Percentiles rank a stretch among this genome's conserved stretches.
These are phyloP conservation scores for Pachysandra terminalis DNA, from an alignment of 164 flowering plant genomes.

Conservation along the genomic window DNA sequence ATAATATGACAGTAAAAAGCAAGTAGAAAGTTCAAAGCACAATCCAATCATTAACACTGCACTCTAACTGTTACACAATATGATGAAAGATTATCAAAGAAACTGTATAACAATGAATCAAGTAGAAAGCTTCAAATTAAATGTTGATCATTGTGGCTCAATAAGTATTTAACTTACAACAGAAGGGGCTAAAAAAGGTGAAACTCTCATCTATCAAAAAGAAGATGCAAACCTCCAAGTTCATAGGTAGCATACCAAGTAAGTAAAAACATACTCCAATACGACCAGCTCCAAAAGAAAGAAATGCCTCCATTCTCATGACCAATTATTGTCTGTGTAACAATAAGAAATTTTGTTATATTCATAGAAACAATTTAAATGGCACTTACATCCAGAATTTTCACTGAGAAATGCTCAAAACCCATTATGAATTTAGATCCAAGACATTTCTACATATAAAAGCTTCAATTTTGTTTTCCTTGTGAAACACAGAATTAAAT, in stretches of 20 bases:
- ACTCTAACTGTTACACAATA: background rate
- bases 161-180: background rate
- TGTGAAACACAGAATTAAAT: too few relatives aligned
- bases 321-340: background rate
- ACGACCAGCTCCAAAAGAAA: conserved; percentile 7
- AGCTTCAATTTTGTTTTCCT: too few relatives aligned
- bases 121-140: background rate
- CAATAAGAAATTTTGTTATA: background rate
- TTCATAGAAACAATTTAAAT: background rate
- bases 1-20: background rate
- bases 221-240: background rate
- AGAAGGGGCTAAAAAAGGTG: too few relatives aligned
- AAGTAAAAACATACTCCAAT: conserved; percentile 6
- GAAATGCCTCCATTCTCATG: conserved; percentile 3
- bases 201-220: too few relatives aligned
- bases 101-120: background rate
- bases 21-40: background rate
- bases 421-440: background rate
- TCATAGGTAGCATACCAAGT: conserved; percentile 6
- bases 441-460: background rate
- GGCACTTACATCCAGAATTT: background rate
- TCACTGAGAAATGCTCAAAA: background rate
- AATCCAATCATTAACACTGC: background rate
- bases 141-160: background rate
- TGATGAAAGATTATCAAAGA: background rate